Evolutionary conservation across 2,329 filamentous ascomycete genomes (phyloP).

Genomic region (Aspergillus bombycis): DNA sequence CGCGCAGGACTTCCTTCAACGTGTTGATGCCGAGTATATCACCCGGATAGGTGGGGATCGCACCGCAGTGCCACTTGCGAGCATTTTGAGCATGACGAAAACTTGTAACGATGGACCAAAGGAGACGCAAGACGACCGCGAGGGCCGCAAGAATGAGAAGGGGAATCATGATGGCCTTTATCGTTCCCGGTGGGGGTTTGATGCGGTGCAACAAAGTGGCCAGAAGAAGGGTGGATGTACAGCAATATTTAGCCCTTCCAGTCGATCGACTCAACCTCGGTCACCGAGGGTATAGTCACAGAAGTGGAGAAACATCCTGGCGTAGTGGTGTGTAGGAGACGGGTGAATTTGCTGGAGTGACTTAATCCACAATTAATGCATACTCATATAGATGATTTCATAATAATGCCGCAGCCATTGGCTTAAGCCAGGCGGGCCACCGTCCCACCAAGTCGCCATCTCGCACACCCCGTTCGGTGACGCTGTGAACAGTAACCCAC

Average conservation of each 20-base stretch:
- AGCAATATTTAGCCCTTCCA: not conserved
- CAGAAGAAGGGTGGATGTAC: not conserved
- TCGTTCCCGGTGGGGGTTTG: not conserved
- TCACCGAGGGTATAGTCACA: not conserved
- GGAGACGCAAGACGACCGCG: constrained; percentile 26
- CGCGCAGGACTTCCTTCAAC: constrained; percentile 25
- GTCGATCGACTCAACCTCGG: not conserved
- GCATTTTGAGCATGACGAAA: constrained; percentile 33
- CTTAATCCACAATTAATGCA: not conserved
- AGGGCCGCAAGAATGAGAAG: constrained; percentile 29
- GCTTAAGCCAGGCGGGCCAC: not conserved
- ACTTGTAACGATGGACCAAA: constrained; percentile 25
- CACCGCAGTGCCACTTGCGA: constrained; percentile 28
- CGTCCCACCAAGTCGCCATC: not conserved
- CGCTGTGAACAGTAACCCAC: not conserved
- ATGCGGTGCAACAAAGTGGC: not conserved
- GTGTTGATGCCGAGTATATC: constrained; percentile 31
- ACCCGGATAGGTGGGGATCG: constrained; percentile 29
- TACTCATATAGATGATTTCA: not conserved
- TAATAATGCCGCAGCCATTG: not conserved
- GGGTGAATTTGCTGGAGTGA: not conserved
- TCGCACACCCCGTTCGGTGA: not conserved
- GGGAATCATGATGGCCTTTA: constrained; percentile 19
- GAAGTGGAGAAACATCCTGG: not conserved
- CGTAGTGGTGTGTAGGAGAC: not conserved